Evolutionary conservation across 495 filamentous ascomycete species (phyloP), one percentile per base, ranked within the genome.

Genomic region (Neurospora cerealis): DNA sequence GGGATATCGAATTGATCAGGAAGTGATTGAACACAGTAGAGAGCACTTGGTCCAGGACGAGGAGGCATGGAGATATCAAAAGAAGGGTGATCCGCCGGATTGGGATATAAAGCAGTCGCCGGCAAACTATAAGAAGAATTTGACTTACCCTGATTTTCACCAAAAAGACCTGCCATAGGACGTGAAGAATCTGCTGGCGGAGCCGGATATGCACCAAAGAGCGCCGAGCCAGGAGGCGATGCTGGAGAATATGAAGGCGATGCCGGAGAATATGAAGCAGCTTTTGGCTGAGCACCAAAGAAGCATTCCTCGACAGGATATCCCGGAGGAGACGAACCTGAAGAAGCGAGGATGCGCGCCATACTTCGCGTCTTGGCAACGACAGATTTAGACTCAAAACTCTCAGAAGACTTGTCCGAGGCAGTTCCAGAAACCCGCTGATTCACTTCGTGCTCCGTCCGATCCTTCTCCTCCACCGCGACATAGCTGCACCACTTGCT

Each of bases 401-500:
- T n/a, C n/a, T n/a, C n/a, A n/a, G n/a, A n/a, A n/a, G n/a, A n/a
- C n/a, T n/a, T n/a, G n/a, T n/a, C n/a, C n/a, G n/a, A n/a, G n/a
- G n/a, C n/a, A n/a, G n/a, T n/a, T n/a, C 6, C 28, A 8, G 28
- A 15, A 66, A 19, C 54, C 28, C 3, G 24, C 0, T 36, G 54
- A 17, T 8, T 17, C 1, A 66, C 54, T 66, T 39, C 46, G 48
- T 69, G 21, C 39, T 36, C 71, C 13, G 41, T 60, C 70, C 39
- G 54, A 19, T 79, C 77, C 66, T 83, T 80, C 19, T 78, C 78
- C 75, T 90, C 84, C 15, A 92, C 83, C 6, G 92, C 91, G 5
- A 93, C 89, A 72, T 93, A 94, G 0, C 88, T 90, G 75, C 89
- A 91, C 86, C 88, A 91, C 76, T 89, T 92, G 1, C 90, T 87